Percentiles rank a stretch among this genome's conserved stretches.
Evolutionary conservation across 1,284 basidiomycete species (phyloP).

Genomic region (Rhodotorula sp.): DNA sequence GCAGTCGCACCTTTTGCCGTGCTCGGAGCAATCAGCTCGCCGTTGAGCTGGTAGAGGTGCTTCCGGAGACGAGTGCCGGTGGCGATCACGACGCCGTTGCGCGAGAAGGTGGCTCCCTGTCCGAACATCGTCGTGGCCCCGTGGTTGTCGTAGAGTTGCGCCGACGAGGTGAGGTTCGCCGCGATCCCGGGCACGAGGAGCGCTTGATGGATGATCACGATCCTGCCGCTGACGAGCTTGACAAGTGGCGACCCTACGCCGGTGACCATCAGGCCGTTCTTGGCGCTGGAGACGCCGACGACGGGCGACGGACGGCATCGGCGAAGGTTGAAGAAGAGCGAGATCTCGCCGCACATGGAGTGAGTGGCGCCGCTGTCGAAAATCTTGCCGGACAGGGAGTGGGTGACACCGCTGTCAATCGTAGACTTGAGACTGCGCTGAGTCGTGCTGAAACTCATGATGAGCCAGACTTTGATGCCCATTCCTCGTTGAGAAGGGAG

Average conservation of each 20-base stretch:
- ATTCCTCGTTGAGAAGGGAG: not conserved
- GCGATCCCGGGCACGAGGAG: constrained; percentile 3
- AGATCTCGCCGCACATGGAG: not conserved
- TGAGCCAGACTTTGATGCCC: constrained; percentile 12
- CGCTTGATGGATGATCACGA: not conserved
- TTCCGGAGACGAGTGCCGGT: not conserved
- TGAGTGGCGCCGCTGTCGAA: constrained; percentile 8
- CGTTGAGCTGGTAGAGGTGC: constrained; percentile 1
- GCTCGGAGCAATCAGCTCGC: not conserved
- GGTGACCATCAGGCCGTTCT: too few species aligned
- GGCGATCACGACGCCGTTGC: not conserved
- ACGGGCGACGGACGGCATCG: too few species aligned
- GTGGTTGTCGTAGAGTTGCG: not conserved
- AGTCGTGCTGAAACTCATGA: not conserved
- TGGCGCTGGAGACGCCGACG: too few species aligned
- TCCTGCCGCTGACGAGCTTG: too few species aligned
- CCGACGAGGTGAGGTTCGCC: not conserved
- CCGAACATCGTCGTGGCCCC: not conserved
- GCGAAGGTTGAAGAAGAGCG: not conserved
- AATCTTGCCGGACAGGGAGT: constrained; percentile 2
- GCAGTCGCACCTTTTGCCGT: not conserved
- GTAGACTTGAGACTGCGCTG: not conserved
- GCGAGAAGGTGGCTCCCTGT: not conserved
- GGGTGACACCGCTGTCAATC: constrained; percentile 4
- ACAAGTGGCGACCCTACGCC: too few species aligned